Base-by-base conservation (phyloP, 192 early-diverging fungal genomes). In the Coemansia sp. region DNA sequence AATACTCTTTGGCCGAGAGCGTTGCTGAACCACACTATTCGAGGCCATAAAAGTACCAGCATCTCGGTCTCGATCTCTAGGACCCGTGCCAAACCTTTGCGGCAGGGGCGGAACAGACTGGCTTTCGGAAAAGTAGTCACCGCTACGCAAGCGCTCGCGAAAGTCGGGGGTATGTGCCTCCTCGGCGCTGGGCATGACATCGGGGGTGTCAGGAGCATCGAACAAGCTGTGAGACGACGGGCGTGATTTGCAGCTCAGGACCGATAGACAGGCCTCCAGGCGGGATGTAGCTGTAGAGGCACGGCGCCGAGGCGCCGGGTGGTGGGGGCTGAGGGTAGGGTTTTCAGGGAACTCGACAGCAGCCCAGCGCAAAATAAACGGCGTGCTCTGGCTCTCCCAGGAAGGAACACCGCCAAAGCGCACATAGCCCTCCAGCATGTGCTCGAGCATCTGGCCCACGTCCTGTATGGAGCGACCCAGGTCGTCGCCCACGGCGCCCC, bases 361-460 rank as follows among this genome's bases (percentile, higher is more conserved):
- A 2, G 67, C 67, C 67, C 67, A 71, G 4, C 28, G 35, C 32
- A 52, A 36, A 11, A 71, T 43, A 13, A 64, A 41, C 17, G 22
- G 14, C 2, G 34, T 51, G 44, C 51, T 49, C 39, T 71, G 44
- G 11, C 42, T 53, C 4, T 42, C 61, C 67, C 67, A 71, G 30
- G 23, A 56, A 4, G 61, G 42, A 9, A 51, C 44, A 11, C 48
- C 53, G 16, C 64, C 64, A 60, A 71, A 64, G 19, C 52, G 60
- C 32, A 44, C 55, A 19, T 64, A 64, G 7, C 60, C 61, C 44
- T 58, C 56, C 2, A 71, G 52, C 43, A 58, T 55, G 52, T 64
- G 51, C 39, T 64, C 67, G 10, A 71, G 67, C 67, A 71, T 71
- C 25, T 71, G 60, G 35, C 47, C 28, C 12, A 71, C 43, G 3